Evolutionary conservation across 768 basidiomycete species (phyloP).

Genomic region (Leccinum barrowsii): DNA sequence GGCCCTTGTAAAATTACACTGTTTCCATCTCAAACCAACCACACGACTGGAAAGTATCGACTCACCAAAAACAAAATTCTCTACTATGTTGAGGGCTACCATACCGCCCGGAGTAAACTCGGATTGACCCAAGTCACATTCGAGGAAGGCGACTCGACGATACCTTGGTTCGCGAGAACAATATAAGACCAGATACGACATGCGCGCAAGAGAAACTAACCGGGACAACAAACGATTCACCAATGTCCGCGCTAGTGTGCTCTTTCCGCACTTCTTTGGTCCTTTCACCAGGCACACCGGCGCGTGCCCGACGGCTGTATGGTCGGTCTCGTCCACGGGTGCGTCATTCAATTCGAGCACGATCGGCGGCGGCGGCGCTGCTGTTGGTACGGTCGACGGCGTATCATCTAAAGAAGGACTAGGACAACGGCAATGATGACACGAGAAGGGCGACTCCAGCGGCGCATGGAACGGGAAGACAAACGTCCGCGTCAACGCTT

Average conservation of each 20-base stretch:
- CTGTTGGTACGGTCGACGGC: neutral
- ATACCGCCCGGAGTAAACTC: conserved; percentile 89
- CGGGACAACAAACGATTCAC: conserved; percentile 62
- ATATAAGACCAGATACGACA: neutral
- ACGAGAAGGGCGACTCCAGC: neutral
- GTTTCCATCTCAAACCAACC: conserved; percentile 1
- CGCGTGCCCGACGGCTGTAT: conserved; percentile 68
- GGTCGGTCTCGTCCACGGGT: conserved; percentile 57
- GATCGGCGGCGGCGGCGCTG: conserved; percentile 19
- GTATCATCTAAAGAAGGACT: neutral
- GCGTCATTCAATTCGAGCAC: conserved; percentile 67
- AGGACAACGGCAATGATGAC: neutral
- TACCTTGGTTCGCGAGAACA: conserved; percentile 43
- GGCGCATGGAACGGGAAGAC: conserved; percentile 37
- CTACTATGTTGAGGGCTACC: conserved; percentile 74
- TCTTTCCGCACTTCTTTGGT: conserved; percentile 86
- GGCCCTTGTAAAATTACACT: conserved; percentile 52
- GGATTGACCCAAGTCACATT: conserved; percentile 91
- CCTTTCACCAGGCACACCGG: conserved; percentile 72
- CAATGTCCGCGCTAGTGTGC: conserved; percentile 74
- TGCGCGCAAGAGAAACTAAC: conserved; percentile 32
- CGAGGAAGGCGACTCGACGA: conserved; percentile 81
- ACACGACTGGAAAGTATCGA: neutral
- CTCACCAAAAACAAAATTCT: conserved; percentile 67
- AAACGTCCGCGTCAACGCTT: conserved; percentile 49